Evolutionary conservation across 495 filamentous ascomycete species (phyloP).

Genomic region (Penicillium goetzii): DNA sequence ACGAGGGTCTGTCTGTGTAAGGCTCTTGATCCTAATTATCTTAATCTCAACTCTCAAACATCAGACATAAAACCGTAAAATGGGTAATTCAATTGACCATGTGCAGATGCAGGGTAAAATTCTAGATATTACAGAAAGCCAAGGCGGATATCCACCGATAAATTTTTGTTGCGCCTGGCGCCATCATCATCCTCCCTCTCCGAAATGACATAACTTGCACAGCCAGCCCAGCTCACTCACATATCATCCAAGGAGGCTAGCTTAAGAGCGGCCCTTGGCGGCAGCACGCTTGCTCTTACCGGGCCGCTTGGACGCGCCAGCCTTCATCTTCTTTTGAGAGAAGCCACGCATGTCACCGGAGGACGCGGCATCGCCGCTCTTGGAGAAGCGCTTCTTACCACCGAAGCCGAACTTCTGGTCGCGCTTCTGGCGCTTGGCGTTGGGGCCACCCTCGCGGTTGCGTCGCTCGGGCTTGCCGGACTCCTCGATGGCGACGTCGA

Average conservation of each 20-base stretch:
- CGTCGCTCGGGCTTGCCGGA: constrained; percentile 57
- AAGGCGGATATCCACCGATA: constrained; percentile 21
- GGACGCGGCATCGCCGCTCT: constrained; percentile 83
- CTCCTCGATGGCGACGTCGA: constrained; percentile 91
- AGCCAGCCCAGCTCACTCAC: background rate
- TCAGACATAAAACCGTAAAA: background rate
- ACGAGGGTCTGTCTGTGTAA: background rate
- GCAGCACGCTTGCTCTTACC: constrained; percentile 68
- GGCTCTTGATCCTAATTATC: too few relatives aligned
- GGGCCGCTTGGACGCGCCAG: constrained; percentile 54
- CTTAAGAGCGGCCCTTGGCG: constrained; percentile 37
- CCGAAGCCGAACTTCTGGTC: constrained; percentile 92
- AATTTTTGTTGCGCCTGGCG: constrained; percentile 27
- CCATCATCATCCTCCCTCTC: constrained; percentile 13
- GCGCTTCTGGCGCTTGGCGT: constrained; percentile 84
- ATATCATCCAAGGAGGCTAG: constrained; percentile 4
- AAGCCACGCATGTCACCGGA: constrained; percentile 79
- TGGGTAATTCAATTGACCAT: constrained; percentile 23
- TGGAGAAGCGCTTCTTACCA: constrained; percentile 86
- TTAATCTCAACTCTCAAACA: background rate
- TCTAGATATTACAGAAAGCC: constrained; percentile 33
- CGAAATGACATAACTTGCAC: background rate
- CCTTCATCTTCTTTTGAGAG: constrained; percentile 84
- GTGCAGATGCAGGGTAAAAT: constrained; percentile 31
- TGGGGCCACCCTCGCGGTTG: constrained; percentile 47